A percentile compares a stretch with the other conserved stretches of the same genome.
These are phyloP conservation scores for Fomitopsis palustris DNA, from an alignment of 1,284 basidiomycete genomes.

Conservation along the genomic window DNA sequence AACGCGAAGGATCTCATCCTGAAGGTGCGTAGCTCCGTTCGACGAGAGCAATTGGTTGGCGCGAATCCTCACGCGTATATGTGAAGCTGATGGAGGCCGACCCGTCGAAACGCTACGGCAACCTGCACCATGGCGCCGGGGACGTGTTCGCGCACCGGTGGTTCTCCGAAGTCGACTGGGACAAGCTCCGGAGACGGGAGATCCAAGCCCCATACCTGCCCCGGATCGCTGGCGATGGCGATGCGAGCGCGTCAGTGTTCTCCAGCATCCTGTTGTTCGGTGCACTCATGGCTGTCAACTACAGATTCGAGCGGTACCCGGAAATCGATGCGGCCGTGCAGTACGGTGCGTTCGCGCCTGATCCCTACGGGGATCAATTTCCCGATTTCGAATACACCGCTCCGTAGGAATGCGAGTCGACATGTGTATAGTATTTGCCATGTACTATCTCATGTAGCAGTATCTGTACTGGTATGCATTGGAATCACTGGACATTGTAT, in stretches of 20 bases:
- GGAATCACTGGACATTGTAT: too few species aligned
- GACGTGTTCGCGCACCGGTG: constrained; percentile 97
- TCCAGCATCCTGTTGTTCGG: not conserved
- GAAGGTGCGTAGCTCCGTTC: constrained; percentile 33
- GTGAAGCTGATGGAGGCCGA: constrained; percentile 78
- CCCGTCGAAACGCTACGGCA: constrained; percentile 90
- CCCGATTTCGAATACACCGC: constrained; percentile 65
- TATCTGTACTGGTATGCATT: too few species aligned
- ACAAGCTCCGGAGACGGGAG: constrained; percentile 77
- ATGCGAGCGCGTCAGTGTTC: constrained; percentile 81
- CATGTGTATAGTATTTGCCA: too few species aligned
- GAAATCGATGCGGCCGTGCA: constrained; percentile 59
- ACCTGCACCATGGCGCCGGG: constrained; percentile 86
- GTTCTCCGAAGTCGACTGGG: constrained; percentile 98
- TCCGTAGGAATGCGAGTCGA: too few species aligned
- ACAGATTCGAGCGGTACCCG: constrained; percentile 74
- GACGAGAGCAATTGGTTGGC: not conserved
- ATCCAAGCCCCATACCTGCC: constrained; percentile 97
- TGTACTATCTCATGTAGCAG: too few species aligned
- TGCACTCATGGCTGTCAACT: not conserved
- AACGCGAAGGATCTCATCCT: constrained; percentile 88
- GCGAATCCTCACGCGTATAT: not conserved
- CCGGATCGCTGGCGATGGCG: constrained; percentile 80
- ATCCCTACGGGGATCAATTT: constrained; percentile 58
- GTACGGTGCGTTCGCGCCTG: constrained; percentile 56